Base-by-base conservation (phyloP, 441 rosid species). In the Populus hybrid region DNA sequence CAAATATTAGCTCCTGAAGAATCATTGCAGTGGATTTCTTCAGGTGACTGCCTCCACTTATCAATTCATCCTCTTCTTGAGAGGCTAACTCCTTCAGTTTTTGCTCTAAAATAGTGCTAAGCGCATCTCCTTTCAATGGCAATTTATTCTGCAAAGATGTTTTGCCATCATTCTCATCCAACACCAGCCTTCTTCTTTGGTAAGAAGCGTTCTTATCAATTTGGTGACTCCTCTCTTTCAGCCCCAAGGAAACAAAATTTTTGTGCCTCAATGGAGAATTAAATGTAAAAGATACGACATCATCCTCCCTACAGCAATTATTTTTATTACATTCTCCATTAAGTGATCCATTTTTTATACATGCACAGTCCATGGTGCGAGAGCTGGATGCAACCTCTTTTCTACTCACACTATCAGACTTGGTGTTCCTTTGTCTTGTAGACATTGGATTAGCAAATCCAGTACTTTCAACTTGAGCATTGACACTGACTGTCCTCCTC, bases 21-120 rank as follows among this genome's bases (percentile, higher is more conserved):
- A 95, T 92, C 85, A 85, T 78, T 68, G 94, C 96, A 31, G 90
- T 90, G 0, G 95, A 80, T 85, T 84, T 87, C 80, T 82, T 90
- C 3, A 87, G 90, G 0, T 40, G 74, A 29, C 63, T 75, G 67
- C 85, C 74, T 72, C 85, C 87, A 33, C n/a, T 75, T 7, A 26
- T 74, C 59, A 71, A 63, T 21, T 90, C 94, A 75, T 88, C 90
- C 72, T 87, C 92, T 82, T 92, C 98, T 77, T 84, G 93, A 68
- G 87, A 88, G 71, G 84, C 80, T 72, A 92, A 67, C 64, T 93
- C 96, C 89, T 83, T 92, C 84, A 90, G 78, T 83, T 90, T 93
- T 78, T 89, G 88, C 61, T 91, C 94, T 82, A 90, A 84, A 82
- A 95, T 72, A 67, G 86, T 86, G 69, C 94, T 90, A 70, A 93